Conservation (phyloP, 108 stramenopile species). For the Cyclotella atomus region DNA sequence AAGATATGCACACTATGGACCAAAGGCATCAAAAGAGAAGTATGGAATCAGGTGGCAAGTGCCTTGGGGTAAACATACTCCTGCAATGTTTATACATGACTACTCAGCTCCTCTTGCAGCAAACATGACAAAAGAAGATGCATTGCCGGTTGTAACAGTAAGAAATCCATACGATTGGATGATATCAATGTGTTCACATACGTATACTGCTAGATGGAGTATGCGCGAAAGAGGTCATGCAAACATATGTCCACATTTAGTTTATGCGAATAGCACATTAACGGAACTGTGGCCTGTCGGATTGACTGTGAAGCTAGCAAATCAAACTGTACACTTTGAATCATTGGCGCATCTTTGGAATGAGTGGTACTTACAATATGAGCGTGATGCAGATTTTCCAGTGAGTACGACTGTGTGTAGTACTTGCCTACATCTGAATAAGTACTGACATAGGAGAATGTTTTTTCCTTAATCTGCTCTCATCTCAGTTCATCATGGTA, state of each 20-base stretch:
- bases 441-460: not conserved
- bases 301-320: conserved; percentile 32
- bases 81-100: conserved; percentile 54
- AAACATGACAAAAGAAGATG: conserved; percentile 58
- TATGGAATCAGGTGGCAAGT: conserved; percentile 80
- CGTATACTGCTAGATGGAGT: conserved; percentile 72
- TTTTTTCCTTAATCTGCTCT: not conserved
- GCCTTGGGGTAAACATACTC: conserved; percentile 86
- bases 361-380: conserved; percentile 69
- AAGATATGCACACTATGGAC: conserved; percentile 54
- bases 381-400: conserved; percentile 51
- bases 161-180: conserved; percentile 82
- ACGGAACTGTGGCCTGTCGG: conserved; percentile 26
- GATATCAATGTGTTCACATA: conserved; percentile 72
- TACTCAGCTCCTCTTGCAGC: conserved; percentile 55
- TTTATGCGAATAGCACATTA: conserved; percentile 5
- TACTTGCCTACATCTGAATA: not conserved
- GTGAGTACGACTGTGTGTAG: not conserved
- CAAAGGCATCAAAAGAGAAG: conserved; percentile 58
- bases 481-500: conserved; percentile 54
- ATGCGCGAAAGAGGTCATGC: not conserved
- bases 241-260: conserved; percentile 73
- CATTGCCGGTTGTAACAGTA: conserved; percentile 73
- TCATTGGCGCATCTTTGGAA: conserved; percentile 68
- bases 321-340: conserved; percentile 19